phyloP scores from a whole-genome alignment of 2,329 filamentous ascomycete genomes.

The Pseudophaeomoniella oleicola region DNA sequence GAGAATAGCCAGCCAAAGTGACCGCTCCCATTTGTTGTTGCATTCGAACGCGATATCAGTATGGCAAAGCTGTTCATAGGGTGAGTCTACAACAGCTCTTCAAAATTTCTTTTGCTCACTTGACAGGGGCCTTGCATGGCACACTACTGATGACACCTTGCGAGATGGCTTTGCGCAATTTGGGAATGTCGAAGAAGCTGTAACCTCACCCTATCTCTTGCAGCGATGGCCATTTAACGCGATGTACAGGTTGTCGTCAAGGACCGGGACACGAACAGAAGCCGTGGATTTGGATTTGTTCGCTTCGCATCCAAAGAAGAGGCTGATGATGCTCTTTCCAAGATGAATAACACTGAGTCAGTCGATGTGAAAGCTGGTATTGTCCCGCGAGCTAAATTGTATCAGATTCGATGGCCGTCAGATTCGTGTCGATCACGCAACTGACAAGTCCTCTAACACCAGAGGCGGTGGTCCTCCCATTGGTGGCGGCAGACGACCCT shows the following conservation, averaged over 20 bases:
- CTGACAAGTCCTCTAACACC: conserved; percentile 56
- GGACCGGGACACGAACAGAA: conserved; percentile 90
- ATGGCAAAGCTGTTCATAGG: conserved; percentile 15
- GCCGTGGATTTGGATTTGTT: conserved; percentile 94
- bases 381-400: conserved; percentile 9
- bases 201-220: conserved; percentile 48
- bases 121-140: conserved; percentile 85
- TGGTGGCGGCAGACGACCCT: conserved; percentile 30
- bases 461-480: conserved; percentile 36
- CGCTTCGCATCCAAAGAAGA: conserved; percentile 48
- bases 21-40: background rate
- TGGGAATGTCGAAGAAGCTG: conserved; percentile 84
- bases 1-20: background rate
- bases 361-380: conserved; percentile 17
- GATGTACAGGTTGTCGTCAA: conserved; percentile 90
- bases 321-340: conserved; percentile 25
- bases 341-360: conserved; percentile 52
- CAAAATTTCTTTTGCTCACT: conserved; percentile 5
- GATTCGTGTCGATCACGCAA: conserved; percentile 92
- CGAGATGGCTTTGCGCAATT: conserved; percentile 87
- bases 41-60: no score
- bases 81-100: conserved; percentile 7
- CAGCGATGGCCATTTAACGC: background rate
- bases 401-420: conserved; percentile 78
- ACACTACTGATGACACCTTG: conserved; percentile 80